Evolutionary conservation across 2,329 filamentous ascomycete genomes (phyloP), one percentile per base, ranked within the genome.

Genomic region (Aspergillus puulaauensis): DNA sequence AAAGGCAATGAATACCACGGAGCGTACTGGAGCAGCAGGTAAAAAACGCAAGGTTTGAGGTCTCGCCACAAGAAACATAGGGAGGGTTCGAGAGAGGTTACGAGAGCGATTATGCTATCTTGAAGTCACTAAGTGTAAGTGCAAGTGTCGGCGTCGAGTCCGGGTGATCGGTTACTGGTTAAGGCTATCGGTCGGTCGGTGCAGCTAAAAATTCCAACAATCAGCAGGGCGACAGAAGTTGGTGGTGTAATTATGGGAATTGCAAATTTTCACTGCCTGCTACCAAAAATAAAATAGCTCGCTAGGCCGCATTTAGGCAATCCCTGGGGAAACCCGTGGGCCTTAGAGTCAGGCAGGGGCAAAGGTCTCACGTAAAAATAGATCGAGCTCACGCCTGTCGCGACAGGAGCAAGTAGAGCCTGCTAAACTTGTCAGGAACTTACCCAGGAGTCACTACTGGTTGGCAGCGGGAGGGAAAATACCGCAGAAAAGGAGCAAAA

Each of bases 251-350:
- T 31, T 12, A 47, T 48, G 8, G 17, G 3, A 27, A 17, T n/a
- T 52, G 49, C 35, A 52, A 52, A 45, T 44, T 52, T 52, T 27
- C 21, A 37, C 15, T 7, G 14, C 8, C 14, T 11, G 27, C 27
- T 31, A 31, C 27, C 27, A 31, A 31, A 31, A 31, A 31, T 39
- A 39, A 37, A 45, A 24, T 45, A 45, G 27, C 27, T 31, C 27
- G 9, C 27, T 31, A 31, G 27, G 9, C 27, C 43, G 12, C 43
- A 27, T 12, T 24, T 48, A 37, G 31, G 31, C 31, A 53, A 53
- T 53, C 51, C 51, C 51, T 53, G 51, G 51, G 51, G 51, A 53
- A 53, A 53, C 51, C 49, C 27, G 49, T 51, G 49, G 49, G 27
- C 23, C 45, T 47, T 3, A 31, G 24, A 47, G 23, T 21, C 46